Evolutionary conservation across 2,329 filamentous ascomycete genomes (phyloP).

Genomic region (Fusarium proliferatum): DNA sequence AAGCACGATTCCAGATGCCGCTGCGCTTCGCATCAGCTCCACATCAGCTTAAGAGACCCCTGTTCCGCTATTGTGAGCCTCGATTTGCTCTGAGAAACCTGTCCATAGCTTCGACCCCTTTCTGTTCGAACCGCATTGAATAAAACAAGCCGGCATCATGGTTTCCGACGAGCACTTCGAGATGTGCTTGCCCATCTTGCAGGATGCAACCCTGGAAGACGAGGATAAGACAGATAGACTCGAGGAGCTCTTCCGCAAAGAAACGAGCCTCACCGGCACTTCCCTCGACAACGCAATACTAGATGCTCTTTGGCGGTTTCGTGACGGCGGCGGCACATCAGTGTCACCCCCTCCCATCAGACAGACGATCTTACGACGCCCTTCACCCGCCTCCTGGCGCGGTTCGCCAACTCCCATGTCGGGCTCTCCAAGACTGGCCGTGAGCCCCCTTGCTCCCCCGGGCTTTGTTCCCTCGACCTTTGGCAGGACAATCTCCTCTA

Average conservation of each 20-base stretch:
- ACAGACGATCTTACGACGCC: slow-evolving; percentile 88
- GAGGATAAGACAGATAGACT: slow-evolving; percentile 95
- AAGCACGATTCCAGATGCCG: slow-evolving; percentile 16
- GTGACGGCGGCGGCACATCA: slow-evolving; percentile 71
- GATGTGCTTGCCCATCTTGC: slow-evolving; percentile 86
- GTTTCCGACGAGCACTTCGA: slow-evolving; percentile 94
- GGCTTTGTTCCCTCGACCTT: slow-evolving; percentile 85
- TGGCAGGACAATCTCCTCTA: slow-evolving; percentile 77
- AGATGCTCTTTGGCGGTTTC: slow-evolving; percentile 88
- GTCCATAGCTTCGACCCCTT: slow-evolving; percentile 22
- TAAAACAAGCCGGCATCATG: slow-evolving; percentile 67
- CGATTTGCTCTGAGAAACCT: slow-evolving; percentile 27
- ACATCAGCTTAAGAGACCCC: slow-evolving; percentile 30
- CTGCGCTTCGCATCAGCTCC: slow-evolving; percentile 23
- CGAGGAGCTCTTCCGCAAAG: slow-evolving; percentile 84
- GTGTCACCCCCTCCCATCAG: slow-evolving; percentile 86
- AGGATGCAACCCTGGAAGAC: slow-evolving; percentile 84
- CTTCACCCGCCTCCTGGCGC: slow-evolving; percentile 95
- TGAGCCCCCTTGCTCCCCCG: slow-evolving; percentile 85
- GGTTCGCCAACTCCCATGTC: slow-evolving; percentile 81
- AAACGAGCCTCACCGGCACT: slow-evolving; percentile 79
- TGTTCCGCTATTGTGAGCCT: slow-evolving; percentile 22
- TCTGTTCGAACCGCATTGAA: slow-evolving; percentile 11
- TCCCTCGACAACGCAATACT: slow-evolving; percentile 90
- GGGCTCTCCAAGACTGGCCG: slow-evolving; percentile 83